Percentiles rank a stretch among this genome's conserved stretches.
Evolutionary conservation across 2,329 filamentous ascomycete genomes (phyloP).

Genomic region (Sclerotinia nivalis): DNA sequence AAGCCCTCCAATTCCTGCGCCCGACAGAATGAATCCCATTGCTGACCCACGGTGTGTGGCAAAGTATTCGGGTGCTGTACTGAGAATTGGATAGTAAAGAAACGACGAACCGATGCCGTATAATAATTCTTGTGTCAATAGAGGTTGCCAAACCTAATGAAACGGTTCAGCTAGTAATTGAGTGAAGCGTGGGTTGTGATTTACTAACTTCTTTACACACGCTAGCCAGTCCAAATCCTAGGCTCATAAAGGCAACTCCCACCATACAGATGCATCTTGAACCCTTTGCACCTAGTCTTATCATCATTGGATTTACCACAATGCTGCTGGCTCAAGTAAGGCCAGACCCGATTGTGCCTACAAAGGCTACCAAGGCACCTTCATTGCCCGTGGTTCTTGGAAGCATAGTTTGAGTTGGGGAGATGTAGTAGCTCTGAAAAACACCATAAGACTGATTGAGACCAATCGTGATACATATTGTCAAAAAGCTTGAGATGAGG

Average conservation of each 20-base stretch:
- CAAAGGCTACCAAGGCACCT: constrained; percentile 50
- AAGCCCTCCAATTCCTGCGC: constrained; percentile 48
- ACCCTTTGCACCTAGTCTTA: constrained; percentile 45
- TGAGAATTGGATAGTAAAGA: constrained; percentile 47
- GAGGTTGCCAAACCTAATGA: constrained; percentile 46
- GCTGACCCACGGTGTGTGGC: constrained; percentile 49
- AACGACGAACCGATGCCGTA: constrained; percentile 48
- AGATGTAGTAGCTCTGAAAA: constrained; percentile 52
- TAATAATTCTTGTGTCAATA: constrained; percentile 50
- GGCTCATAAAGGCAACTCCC: constrained; percentile 46
- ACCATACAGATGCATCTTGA: constrained; percentile 45
- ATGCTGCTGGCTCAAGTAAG: constrained; percentile 54
- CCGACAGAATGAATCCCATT: constrained; percentile 49
- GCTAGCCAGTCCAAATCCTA: constrained; percentile 48
- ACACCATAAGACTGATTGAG: constrained; percentile 53
- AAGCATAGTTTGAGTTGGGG: constrained; percentile 45
- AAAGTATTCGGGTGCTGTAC: constrained; percentile 53
- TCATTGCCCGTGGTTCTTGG: constrained; percentile 40
- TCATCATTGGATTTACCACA: constrained; percentile 50
- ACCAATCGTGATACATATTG: constrained; percentile 50
- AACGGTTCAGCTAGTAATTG: background rate
- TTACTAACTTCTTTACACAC: constrained; percentile 35
- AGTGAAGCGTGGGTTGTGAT: background rate
- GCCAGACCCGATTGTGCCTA: constrained; percentile 51
- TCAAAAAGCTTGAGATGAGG: constrained; percentile 47